Evolutionary conservation across 257 asterid genomes (phyloP), one percentile per base, ranked within the genome.

Genomic region (Lycium ferocissimum): DNA sequence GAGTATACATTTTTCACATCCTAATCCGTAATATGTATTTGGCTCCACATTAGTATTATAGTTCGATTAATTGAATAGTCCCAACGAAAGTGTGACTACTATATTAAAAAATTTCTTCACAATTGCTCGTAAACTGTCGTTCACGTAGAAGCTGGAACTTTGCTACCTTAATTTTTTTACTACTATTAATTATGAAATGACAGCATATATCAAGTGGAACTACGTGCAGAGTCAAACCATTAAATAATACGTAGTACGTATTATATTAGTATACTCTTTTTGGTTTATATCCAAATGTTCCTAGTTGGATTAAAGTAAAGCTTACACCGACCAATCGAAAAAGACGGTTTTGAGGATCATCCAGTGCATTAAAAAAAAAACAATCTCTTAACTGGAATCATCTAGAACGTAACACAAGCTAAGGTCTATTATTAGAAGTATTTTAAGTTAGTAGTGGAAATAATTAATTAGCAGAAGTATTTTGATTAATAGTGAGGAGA

Each of bases 271-370:
- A 18, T 12, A 78, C 45, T 79, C 51, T 20, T 79, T 75, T 40
- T 22, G n/a, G 49, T 59, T 65, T 51, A 72, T 17, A 56, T 69
- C 53, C 67, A 43, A 38, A 57, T 7, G 33, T 57, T 88, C 7
- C 18, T 18, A 18, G n/a, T 45, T 73, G 17, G 72, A 67, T 79
- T 65, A 66, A 49, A 72, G 12, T 53, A 84, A 59, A 20, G 26
- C 15, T 13, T 20, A 54, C 58, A 88, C 95, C 93, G 93, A 93
- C 94, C 80, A 86, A 88, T 76, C 91, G 86, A 89, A 91, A 83
- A 86, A 79, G 86, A 80, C 91, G 90, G 91, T 84, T 87, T 72
- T 20, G 66, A 4, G 6, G 51, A 83, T 20, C 54, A 22, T 35
- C 72, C 35, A 53, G 20, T 18, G 37, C 40, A 86, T 86, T 57